Evolutionary conservation across 768 basidiomycete species (phyloP), one percentile per base, ranked within the genome.

Genomic region (Mrakia frigida): DNA sequence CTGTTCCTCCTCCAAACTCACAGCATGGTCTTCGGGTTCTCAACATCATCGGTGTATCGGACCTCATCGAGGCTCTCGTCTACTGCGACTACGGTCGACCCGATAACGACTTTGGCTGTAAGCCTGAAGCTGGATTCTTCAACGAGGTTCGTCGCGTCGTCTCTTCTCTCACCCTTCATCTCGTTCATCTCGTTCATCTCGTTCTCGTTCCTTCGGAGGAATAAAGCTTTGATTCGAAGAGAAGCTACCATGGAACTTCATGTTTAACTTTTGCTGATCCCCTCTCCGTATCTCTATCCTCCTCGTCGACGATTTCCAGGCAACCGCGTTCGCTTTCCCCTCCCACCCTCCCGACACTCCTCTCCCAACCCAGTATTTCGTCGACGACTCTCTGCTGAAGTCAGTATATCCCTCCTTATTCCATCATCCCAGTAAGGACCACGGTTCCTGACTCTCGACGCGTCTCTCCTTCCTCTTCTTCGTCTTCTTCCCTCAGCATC

Each of bases 21-120:
- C 79, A 94, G 92, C 93, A 94, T 82, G 93, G 93, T 18, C 85
- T 87, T 80, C 87, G 93, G 31, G 93, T 94, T 2, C 86, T 94
- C 74, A 85, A 85, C 23, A 92, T 94, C 63, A 85, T 94, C 53
- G 85, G 87, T 69, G 82, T 94, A 14, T 87, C 88, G 31, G 91
- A 93, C 81, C 88, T 89, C 63, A 84, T 94, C 73, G 88, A 89
- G 76, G 91, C 90, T 5, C 81, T 94, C 23, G 88, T 92, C 14
- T 94, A 85, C 81, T 94, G 93, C 80, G 89, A 94, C 82, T 94
- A 94, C 79, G 82, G 85, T 33, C 79, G 87, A 53, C 85, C 87
- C 25, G 77, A 77, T 18, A 67, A 68, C 14, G 81, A 90, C 78
- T 92, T 94, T 82, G 85, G 86, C 6, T 93, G 92, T 85, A 94